Conservation (phyloP, 148 eudicot species). For the Camellia granthamiana region DNA sequence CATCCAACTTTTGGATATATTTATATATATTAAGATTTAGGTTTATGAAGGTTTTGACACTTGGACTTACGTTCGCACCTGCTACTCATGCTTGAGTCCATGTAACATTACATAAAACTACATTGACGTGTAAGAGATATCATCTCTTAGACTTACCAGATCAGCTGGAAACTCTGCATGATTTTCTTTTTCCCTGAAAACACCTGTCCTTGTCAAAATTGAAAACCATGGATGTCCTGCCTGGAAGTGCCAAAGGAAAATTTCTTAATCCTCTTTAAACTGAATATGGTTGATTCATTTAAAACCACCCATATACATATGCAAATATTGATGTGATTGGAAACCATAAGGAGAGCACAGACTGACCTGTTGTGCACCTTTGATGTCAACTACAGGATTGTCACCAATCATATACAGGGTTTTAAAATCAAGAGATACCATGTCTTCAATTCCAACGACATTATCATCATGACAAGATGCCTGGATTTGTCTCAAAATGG, state of each 20-base stretch:
- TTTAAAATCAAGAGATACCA: conserved; percentile 27
- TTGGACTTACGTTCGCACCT: too few species aligned
- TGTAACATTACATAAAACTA: too few species aligned
- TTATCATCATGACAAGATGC: conserved; percentile 19
- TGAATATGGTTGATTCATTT: neutral
- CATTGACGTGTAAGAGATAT: neutral
- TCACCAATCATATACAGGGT: conserved; percentile 60
- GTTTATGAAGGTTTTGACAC: too few species aligned
- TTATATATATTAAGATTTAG: too few species aligned
- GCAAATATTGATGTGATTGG: neutral
- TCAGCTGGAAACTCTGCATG: conserved; percentile 49
- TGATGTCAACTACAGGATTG: conserved; percentile 56
- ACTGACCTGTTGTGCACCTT: conserved; percentile 51
- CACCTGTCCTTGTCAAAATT: conserved; percentile 51
- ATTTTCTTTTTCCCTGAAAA: conserved; percentile 43
- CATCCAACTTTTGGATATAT: too few species aligned
- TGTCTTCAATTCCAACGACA: neutral
- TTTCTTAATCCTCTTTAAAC: neutral
- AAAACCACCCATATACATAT: neutral
- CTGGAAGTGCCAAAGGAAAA: conserved; percentile 18
- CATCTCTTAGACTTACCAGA: conserved; percentile 26
- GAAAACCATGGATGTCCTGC: conserved; percentile 62
- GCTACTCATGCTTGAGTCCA: too few species aligned
- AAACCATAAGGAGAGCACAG: too few species aligned
- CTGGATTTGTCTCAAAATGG: conserved; percentile 33